Conservation (phyloP, 495 filamentous ascomycete genomes). For the Lentithecium fluviatile region DNA sequence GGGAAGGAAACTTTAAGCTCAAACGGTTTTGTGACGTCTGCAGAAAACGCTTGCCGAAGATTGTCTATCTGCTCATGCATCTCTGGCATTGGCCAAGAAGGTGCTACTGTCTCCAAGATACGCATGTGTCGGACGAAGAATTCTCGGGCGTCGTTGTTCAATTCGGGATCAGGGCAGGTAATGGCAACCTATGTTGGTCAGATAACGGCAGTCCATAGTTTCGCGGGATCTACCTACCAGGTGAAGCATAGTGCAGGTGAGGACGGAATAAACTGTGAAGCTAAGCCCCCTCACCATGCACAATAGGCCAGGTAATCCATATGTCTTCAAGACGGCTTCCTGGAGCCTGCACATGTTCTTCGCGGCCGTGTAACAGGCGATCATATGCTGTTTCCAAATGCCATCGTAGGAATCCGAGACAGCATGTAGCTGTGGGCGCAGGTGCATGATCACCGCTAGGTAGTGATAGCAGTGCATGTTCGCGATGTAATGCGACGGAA, state of each 20-base stretch:
- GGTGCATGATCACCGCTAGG: conserved; percentile 80
- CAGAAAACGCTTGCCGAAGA: conserved; percentile 87
- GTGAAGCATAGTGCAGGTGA: conserved; percentile 94
- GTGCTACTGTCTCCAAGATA: conserved; percentile 81
- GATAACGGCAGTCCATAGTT: not conserved
- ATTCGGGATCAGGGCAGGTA: conserved; percentile 87
- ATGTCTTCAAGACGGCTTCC: conserved; percentile 75
- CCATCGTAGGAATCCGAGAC: conserved; percentile 71
- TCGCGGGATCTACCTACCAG: conserved; percentile 61
- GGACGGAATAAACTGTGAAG: conserved; percentile 87
- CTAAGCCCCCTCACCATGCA: conserved; percentile 96
- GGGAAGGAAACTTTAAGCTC: conserved; percentile 86
- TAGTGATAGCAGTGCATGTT: conserved; percentile 94
- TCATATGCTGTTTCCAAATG: conserved; percentile 85
- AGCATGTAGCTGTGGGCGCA: conserved; percentile 80
- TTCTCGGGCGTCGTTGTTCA: conserved; percentile 80
- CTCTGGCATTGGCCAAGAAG: conserved; percentile 87
- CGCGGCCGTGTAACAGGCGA: conserved; percentile 80
- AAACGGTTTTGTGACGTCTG: conserved; percentile 80
- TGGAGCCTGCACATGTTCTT: conserved; percentile 88
- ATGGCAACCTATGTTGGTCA: conserved; percentile 68
- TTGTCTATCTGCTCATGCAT: conserved; percentile 89
- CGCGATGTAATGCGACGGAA: conserved; percentile 85
- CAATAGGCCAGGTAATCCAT: conserved; percentile 75
- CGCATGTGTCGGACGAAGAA: conserved; percentile 96